These are phyloP conservation scores for Colletotrichum godetiae DNA, from an alignment of 2,329 filamentous ascomycete species.

Conservation along the genomic window DNA sequence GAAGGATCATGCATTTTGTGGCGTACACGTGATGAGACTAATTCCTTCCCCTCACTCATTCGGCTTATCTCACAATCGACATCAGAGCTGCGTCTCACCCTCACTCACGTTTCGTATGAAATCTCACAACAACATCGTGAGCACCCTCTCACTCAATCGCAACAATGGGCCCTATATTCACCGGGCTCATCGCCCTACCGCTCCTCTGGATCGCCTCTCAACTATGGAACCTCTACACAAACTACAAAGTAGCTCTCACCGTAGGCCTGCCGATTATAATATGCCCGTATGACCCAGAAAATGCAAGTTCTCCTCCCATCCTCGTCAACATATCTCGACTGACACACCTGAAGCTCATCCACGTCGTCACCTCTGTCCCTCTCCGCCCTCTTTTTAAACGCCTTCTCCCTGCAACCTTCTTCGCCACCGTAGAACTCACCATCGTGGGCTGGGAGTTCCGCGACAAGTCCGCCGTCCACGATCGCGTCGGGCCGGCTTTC, in stretches of 20 bases:
- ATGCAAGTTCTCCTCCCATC: background rate
- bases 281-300: background rate
- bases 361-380: slow-evolving; percentile 37
- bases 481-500: slow-evolving; percentile 44
- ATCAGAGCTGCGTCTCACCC: too few relatives aligned
- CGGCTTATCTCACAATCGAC: too few relatives aligned
- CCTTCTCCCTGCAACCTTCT: slow-evolving; percentile 41
- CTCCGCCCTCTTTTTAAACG: slow-evolving; percentile 39
- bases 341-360: background rate
- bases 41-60: too few relatives aligned
- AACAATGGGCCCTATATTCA: background rate
- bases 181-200: background rate
- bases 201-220: slow-evolving; percentile 16
- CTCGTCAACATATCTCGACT: background rate
- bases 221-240: slow-evolving; percentile 6
- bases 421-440: slow-evolving; percentile 39
- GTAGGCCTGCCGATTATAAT: background rate
- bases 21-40: too few relatives aligned
- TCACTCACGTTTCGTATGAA: background rate
- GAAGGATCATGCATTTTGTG: too few relatives aligned
- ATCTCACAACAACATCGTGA: too few relatives aligned
- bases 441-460: slow-evolving; percentile 49
- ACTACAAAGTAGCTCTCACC: background rate
- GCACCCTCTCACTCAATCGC: too few relatives aligned
- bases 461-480: slow-evolving; percentile 40